These are phyloP conservation scores for Hericium alpestre DNA, from an alignment of 768 basidiomycete genomes.

Conservation along the genomic window DNA sequence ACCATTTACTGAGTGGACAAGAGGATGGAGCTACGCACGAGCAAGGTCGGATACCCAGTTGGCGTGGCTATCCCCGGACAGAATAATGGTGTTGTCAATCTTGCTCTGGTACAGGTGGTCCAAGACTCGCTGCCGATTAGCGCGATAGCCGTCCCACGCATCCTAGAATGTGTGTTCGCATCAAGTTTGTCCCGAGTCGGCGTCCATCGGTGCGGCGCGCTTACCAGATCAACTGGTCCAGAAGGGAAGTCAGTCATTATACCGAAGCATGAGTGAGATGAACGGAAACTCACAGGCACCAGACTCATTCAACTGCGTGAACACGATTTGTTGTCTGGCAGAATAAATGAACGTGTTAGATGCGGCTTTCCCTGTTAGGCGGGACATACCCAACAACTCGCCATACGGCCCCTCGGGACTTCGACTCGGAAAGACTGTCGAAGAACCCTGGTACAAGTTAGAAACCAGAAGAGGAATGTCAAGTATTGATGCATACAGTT, in stretches of 20 bases:
- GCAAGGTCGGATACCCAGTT: slow-evolving; percentile 53
- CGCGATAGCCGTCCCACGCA: slow-evolving; percentile 50
- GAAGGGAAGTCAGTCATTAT: slow-evolving; percentile 13
- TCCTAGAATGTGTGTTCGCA: slow-evolving; percentile 23
- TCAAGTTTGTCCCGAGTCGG: background rate
- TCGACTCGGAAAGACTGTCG: slow-evolving; percentile 34
- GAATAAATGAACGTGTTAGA: background rate
- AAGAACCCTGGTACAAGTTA: slow-evolving; percentile 31
- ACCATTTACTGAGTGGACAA: background rate
- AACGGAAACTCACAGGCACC: slow-evolving; percentile 23
- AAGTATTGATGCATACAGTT: slow-evolving; percentile 26
- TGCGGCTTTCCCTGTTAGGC: background rate
- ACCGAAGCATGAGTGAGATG: slow-evolving; percentile 10
- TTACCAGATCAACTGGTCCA: slow-evolving; percentile 1
- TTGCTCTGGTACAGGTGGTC: slow-evolving; percentile 37
- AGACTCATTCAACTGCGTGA: slow-evolving; percentile 34
- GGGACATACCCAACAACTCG: slow-evolving; percentile 36
- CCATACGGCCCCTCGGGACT: slow-evolving; percentile 40
- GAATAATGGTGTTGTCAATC: slow-evolving; percentile 43
- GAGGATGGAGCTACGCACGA: slow-evolving; percentile 23
- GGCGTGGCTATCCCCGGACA: slow-evolving; percentile 55
- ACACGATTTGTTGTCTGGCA: slow-evolving; percentile 45
- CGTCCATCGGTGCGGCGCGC: background rate
- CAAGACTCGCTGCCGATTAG: slow-evolving; percentile 41
- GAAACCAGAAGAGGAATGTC: background rate